Base-by-base conservation (phyloP, 768 basidiomycete species). In the Agaricus bisporus region DNA sequence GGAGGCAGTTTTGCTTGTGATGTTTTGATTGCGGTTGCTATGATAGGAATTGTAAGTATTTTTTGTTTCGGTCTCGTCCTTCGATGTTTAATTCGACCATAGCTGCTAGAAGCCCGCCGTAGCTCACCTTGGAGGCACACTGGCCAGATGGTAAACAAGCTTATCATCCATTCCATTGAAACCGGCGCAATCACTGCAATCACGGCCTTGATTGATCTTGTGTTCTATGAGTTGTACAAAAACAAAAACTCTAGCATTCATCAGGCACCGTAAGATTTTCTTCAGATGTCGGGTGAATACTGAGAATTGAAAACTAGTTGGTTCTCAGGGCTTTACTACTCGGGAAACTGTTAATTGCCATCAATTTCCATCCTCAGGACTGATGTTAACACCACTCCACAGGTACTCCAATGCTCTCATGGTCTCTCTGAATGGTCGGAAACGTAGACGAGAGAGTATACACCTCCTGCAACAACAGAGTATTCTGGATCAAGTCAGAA, bases 121-220 rank as follows among this genome's bases (percentile, higher is more conserved):
- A 43, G 29, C 4, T 58, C 57, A 4, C 52, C 57, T 18, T 55
- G 54, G 54, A 48, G 37, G 20, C 55, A 45, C n/a, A 58, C 57
- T 5, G 43, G 37, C 32, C 39, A 43, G 22, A 55, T 58, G 54
- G 41, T 58, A 38, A 58, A 58, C 29, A 54, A 42, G 32, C 49
- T 58, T 15, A 51, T 58, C 22, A 38, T 55, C 12, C 48, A 55
- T 22, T 42, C 57, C 11, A 55, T 58, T n/a, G 57, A 58, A 44
- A 58, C 57, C 42, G 57, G 57, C 8, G 42, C 57, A 8, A 38
- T 58, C 6, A 58, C 57, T 14, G 57, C 55, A n/a, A 12, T 51
- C 9, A 47, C 50, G 17, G 53, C 52, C 8, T 20, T 49, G 28
- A 22, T 55, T 22, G 54, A 58, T 11, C 48, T 58, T 9, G 37